phyloP scores from a whole-genome alignment of 805 yeast species.

The Candida tammaniensis region DNA sequence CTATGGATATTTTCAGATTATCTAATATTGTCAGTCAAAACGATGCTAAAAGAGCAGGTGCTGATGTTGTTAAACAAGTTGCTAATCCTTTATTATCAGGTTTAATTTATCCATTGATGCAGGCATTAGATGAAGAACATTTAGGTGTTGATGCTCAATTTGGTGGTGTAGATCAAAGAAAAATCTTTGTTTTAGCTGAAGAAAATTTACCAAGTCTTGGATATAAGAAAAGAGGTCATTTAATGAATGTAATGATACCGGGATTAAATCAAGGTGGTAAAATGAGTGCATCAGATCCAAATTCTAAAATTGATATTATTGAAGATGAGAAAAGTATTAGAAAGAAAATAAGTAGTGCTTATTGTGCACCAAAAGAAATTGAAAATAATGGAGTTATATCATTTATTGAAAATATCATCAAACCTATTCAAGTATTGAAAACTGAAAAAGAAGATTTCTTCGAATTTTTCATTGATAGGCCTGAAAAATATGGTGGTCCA shows the following conservation, averaged over 20 bases:
- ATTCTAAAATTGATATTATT: constrained; percentile 89
- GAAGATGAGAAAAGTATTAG: constrained; percentile 86
- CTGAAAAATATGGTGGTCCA: constrained; percentile 97
- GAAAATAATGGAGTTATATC: constrained; percentile 90
- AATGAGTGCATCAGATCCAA: constrained; percentile 99
- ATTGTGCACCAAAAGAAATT: constrained; percentile 89
- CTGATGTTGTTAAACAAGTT: constrained; percentile 98
- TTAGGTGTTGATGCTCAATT: constrained; percentile 89
- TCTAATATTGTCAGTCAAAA: constrained; percentile 86
- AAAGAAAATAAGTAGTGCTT: constrained; percentile 90
- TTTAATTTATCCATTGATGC: constrained; percentile 96
- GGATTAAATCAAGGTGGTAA: constrained; percentile 96
- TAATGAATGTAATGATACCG: constrained; percentile 99
- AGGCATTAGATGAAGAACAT: constrained; percentile 93
- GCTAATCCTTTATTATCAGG: constrained; percentile 91
- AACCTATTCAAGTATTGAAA: constrained; percentile 82
- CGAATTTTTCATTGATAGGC: constrained; percentile 76
- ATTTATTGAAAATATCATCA: constrained; percentile 77
- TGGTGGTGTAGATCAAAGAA: constrained; percentile 99
- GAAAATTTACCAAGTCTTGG: constrained; percentile 85
- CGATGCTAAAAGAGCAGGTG: constrained; percentile 98
- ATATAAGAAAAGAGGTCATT: constrained; percentile 95
- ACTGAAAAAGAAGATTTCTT: constrained; percentile 52
- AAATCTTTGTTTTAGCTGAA: constrained; percentile 94
- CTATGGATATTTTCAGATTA: constrained; percentile 84